These are phyloP conservation scores for Intubia oerlemansii DNA, from an alignment of 2,329 filamentous ascomycete genomes.

Conservation along the genomic window DNA sequence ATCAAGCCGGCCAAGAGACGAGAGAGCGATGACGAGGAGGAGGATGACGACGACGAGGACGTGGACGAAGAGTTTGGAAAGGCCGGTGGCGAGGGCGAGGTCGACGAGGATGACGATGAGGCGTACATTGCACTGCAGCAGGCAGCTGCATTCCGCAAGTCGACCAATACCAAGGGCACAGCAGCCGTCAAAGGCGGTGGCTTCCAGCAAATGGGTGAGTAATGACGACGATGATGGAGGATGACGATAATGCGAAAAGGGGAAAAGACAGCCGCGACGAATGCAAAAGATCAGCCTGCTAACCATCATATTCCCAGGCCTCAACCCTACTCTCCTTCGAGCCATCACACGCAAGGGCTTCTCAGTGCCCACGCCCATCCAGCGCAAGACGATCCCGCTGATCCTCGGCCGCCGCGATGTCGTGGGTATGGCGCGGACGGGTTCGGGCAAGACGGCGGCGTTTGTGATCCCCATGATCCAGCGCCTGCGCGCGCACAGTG, in stretches of 20 bases:
- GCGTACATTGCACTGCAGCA: slow-evolving; percentile 81
- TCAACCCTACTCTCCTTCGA: slow-evolving; percentile 67
- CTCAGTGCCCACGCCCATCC: slow-evolving; percentile 88
- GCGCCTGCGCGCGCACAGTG: slow-evolving; percentile 70
- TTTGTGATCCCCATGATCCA: slow-evolving; percentile 99
- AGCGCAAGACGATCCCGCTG: slow-evolving; percentile 86
- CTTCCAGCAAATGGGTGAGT: slow-evolving; percentile 76
- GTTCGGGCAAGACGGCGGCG: slow-evolving; percentile 92
- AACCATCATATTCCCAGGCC: slow-evolving; percentile 18
- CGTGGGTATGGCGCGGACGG: slow-evolving; percentile 98
- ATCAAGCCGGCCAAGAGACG: neutral
- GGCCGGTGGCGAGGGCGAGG: slow-evolving; percentile 11
- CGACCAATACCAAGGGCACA: slow-evolving; percentile 60
- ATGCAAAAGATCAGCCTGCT: too few relatives aligned
- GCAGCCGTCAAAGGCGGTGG: slow-evolving; percentile 88
- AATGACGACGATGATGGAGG: too few relatives aligned
- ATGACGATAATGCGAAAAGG: too few relatives aligned
- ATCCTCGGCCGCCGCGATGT: slow-evolving; percentile 82
- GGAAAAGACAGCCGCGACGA: too few relatives aligned
- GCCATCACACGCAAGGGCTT: slow-evolving; percentile 90
- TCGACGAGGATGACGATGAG: slow-evolving; percentile 49
- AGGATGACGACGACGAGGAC: slow-evolving; percentile 19
- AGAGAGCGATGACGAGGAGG: slow-evolving; percentile 34
- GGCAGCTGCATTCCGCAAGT: slow-evolving; percentile 71
- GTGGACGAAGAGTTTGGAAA: slow-evolving; percentile 37